Percentiles rank a stretch among this genome's conserved stretches.
These are phyloP conservation scores for Entoloma clypeatum DNA, from an alignment of 1,284 basidiomycete species.

Conservation along the genomic window DNA sequence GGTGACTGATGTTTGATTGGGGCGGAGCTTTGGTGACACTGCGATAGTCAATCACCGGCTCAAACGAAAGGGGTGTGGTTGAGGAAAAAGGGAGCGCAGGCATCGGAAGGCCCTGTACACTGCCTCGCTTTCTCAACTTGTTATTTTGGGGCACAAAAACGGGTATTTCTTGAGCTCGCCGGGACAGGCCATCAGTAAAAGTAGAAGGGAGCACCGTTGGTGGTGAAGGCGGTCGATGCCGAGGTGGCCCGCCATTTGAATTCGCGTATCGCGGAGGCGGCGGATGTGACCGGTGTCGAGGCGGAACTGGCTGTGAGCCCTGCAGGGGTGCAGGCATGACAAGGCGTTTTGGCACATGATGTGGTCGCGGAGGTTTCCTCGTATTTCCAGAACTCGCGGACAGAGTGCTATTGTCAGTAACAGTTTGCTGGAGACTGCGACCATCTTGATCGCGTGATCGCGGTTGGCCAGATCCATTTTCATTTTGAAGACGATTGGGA, in stretches of 20 bases:
- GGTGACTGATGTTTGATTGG: slow-evolving; percentile 2
- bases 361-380: slow-evolving; percentile 27
- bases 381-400: slow-evolving; percentile 11
- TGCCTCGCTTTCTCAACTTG: slow-evolving; percentile 17
- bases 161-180: slow-evolving; percentile 11
- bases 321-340: slow-evolving; percentile 65
- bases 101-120: slow-evolving; percentile 9
- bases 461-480: background rate
- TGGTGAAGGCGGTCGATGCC: slow-evolving; percentile 15
- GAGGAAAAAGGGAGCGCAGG: slow-evolving; percentile 1
- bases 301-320: slow-evolving; percentile 12
- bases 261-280: slow-evolving; percentile 9
- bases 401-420: slow-evolving; percentile 7
- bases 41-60: slow-evolving; percentile 6
- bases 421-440: slow-evolving; percentile 18
- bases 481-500: background rate
- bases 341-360: slow-evolving; percentile 54
- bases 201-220: slow-evolving; percentile 2
- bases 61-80: slow-evolving; percentile 12
- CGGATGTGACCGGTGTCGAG: slow-evolving; percentile 13
- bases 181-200: slow-evolving; percentile 9
- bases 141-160: slow-evolving; percentile 15
- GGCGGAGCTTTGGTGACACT: slow-evolving; percentile 7
- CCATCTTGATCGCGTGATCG: slow-evolving; percentile 15
- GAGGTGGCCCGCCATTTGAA: slow-evolving; percentile 14